Base-by-base conservation (phyloP, 1,284 basidiomycete genomes). In the Irpex sp. region DNA sequence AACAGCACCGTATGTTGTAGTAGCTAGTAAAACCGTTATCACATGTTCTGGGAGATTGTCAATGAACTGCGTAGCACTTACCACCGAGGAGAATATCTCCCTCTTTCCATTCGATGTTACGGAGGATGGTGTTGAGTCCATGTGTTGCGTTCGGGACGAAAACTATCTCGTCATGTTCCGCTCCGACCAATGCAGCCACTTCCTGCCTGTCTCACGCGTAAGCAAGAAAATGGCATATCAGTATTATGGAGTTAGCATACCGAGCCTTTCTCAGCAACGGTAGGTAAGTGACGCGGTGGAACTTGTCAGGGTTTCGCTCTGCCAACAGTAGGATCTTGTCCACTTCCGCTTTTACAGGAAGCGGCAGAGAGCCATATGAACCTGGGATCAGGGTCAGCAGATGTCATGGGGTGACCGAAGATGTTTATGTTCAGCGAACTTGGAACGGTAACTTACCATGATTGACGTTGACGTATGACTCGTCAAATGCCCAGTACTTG, bases 311-410 rank as follows among this genome's bases (percentile, higher is more conserved):
- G 63, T 83, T 84, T 0, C 75, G 68, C 71, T 93, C 92, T 26
- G 83, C 76, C 66, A 82, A 70, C 11, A 79, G 74, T 0, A 76
- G 74, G 7, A 88, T 70, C 31, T 78, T 74, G 36, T 81, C 75
- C 68, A 79, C 81, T 19, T 81, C 82, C 38, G 79, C 78, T 17
- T 83, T 72, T 13, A 94, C 89, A 5, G 86, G 84, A 1, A 77
- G 73, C 0, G 92, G 89, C 0, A 84, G 74, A 1, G 90, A 84
- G 3, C 92, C 92, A 67, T 86, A 93, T 0, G 88, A 87, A 3
- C 89, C 89, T 89, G 44, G 47, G 3, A 34, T 17, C 11, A 57
- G 47, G 2, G 13, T 19, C n/a, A 52, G 49, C 49, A 19, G 9
- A 57, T 11, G 36, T 34, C 13, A 26, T 26, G 2, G 26, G 26